Evolutionary conservation across 371 early-diverging fungal genomes (phyloP).

Genomic region (Nematocida sp.): DNA sequence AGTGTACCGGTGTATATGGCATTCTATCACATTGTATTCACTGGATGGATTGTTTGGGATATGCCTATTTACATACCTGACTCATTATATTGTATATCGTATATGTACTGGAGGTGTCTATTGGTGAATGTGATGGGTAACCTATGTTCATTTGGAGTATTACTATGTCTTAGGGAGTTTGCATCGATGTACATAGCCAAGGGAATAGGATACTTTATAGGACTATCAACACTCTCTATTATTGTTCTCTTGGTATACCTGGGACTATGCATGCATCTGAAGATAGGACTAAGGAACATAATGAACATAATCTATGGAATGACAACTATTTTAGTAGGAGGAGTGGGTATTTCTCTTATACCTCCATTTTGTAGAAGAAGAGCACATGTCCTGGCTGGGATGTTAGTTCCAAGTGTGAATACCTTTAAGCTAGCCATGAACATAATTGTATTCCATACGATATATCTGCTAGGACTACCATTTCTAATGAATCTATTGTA

Average conservation of each 20-base stretch:
- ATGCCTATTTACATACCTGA: conserved; percentile 19
- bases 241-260: neutral
- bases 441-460: neutral
- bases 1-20: conserved; percentile 12
- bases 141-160: neutral
- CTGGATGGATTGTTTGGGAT: conserved; percentile 18
- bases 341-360: conserved; percentile 25
- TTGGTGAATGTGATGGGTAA: neutral
- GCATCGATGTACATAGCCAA: conserved; percentile 22
- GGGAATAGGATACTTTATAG: conserved; percentile 21
- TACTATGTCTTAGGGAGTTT: neutral
- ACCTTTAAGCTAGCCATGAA: conserved; percentile 8
- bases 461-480: neutral
- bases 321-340: neutral
- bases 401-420: conserved; percentile 10
- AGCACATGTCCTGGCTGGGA: conserved; percentile 28
- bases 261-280: neutral
- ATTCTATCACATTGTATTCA: conserved; percentile 1
- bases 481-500: neutral
- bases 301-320: neutral
- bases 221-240: conserved; percentile 24
- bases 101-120: conserved; percentile 6
- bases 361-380: conserved; percentile 47
- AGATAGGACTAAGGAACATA: neutral
- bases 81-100: conserved; percentile 23